These are phyloP conservation scores for Coix lacrymajobi DNA, from an alignment of 176 grass and related monocot genomes.

Conservation along the genomic window DNA sequence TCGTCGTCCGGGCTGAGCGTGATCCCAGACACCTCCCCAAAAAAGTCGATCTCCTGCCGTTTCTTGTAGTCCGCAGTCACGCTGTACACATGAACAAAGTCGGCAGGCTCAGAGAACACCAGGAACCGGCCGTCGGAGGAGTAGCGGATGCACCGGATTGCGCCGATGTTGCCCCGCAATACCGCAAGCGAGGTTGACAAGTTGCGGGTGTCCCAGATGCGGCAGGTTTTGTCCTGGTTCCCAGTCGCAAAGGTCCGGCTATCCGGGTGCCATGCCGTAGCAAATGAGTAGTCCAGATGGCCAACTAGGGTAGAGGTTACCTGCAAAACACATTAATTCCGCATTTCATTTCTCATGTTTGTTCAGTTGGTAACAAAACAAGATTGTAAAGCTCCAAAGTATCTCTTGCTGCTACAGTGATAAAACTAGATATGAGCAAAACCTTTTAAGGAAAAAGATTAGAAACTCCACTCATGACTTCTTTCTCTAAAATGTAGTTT, in stretches of 20 bases:
- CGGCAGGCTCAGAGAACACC: constrained; percentile 66
- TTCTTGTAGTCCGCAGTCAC: constrained; percentile 36
- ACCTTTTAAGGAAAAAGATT: neutral
- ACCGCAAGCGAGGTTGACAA: constrained; percentile 53
- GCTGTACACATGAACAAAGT: constrained; percentile 79
- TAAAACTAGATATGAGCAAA: neutral
- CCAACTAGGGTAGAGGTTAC: constrained; percentile 59
- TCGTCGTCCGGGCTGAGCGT: constrained; percentile 67
- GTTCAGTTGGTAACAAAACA: constrained; percentile 9
- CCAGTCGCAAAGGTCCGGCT: constrained; percentile 67
- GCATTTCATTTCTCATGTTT: neutral
- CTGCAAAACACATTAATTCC: constrained; percentile 22
- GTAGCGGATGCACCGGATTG: constrained; percentile 74
- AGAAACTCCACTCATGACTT: neutral
- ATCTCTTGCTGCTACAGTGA: neutral
- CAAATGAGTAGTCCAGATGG: constrained; percentile 90
- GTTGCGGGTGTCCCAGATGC: constrained; percentile 80
- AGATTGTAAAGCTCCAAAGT: neutral
- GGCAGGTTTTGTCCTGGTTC: constrained; percentile 94
- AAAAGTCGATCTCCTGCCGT: constrained; percentile 85
- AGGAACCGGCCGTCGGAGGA: constrained; percentile 73
- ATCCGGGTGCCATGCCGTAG: constrained; percentile 68
- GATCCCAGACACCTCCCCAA: constrained; percentile 84
- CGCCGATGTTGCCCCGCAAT: constrained; percentile 79
- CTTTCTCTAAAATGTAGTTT: neutral